Conservation (phyloP, 2,329 filamentous ascomycete species). For the Microsporum ferrugineum region DNA sequence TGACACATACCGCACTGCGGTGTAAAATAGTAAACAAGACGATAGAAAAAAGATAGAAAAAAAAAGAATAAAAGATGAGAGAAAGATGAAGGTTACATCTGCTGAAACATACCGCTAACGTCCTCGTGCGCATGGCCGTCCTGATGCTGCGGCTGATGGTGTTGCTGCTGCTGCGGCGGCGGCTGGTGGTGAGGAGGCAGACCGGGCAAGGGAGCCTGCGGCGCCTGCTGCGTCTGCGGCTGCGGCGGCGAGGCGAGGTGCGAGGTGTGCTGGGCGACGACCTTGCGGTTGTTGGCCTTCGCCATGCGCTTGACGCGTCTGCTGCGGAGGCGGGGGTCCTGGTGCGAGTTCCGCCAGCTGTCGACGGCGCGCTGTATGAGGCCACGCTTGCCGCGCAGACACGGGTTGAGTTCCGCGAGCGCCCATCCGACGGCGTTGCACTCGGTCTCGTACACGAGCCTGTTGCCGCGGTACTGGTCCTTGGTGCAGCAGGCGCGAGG, state of each 20-base stretch:
- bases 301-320: slow-evolving; percentile 87
- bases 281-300: slow-evolving; percentile 83
- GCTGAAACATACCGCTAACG: slow-evolving; percentile 96
- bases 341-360: slow-evolving; percentile 98
- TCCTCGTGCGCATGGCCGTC: slow-evolving; percentile 59
- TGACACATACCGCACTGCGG: slow-evolving; percentile 17
- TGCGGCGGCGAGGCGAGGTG: slow-evolving; percentile 55
- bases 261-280: slow-evolving; percentile 48
- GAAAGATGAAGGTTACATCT: slow-evolving; percentile 54
- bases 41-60: slow-evolving; percentile 12
- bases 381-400: slow-evolving; percentile 82
- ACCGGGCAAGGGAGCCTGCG: slow-evolving; percentile 19
- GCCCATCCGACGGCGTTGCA: slow-evolving; percentile 99
- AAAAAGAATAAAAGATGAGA: slow-evolving; percentile 19
- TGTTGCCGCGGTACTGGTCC: slow-evolving; percentile 92
- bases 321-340: slow-evolving; percentile 82
- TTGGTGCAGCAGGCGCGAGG: slow-evolving; percentile 89
- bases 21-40: slow-evolving; percentile 8
- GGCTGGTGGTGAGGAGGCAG: slow-evolving; percentile 41
- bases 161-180: no score
- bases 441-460: slow-evolving; percentile 91
- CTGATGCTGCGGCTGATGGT: slow-evolving; percentile 62
- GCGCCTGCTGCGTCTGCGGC: not conserved
- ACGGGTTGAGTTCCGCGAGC: slow-evolving; percentile 81
- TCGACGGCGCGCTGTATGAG: slow-evolving; percentile 95